Conservation (phyloP, 2,329 filamentous ascomycete species). For the Trichoderma atrobrunneum region DNA sequence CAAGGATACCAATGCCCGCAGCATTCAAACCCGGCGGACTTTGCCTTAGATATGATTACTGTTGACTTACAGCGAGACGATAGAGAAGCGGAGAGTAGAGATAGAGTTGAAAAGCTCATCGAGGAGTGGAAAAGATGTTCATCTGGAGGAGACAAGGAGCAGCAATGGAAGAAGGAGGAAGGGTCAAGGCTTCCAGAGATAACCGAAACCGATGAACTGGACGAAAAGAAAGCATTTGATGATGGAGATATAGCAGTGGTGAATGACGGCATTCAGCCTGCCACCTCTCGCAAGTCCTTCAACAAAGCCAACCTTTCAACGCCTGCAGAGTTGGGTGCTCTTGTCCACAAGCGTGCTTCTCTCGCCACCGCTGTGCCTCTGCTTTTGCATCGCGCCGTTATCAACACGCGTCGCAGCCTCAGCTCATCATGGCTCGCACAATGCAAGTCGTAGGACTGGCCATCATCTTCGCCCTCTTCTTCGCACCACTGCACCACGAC, state of each 20-base stretch:
- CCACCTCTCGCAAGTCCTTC: conserved; percentile 39
- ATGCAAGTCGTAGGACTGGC: conserved; percentile 66
- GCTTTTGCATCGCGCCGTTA: conserved; percentile 62
- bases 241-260: not conserved
- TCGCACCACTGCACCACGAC: conserved; percentile 66
- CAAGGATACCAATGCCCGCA: conserved; percentile 63
- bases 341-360: conserved; percentile 61
- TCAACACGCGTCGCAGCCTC: conserved; percentile 67
- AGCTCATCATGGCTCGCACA: conserved; percentile 60
- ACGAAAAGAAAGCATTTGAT: conserved; percentile 19
- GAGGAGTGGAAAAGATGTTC: conserved; percentile 49
- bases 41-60: conserved; percentile 73
- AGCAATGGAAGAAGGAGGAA: conserved; percentile 11
- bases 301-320: conserved; percentile 53
- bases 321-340: conserved; percentile 68
- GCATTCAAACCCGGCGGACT: conserved; percentile 74
- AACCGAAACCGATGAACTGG: conserved; percentile 30
- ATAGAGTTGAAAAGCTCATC: conserved; percentile 60
- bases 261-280: not conserved
- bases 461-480: conserved; percentile 64
- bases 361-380: conserved; percentile 64
- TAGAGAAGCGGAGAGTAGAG: conserved; percentile 60
- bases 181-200: conserved; percentile 28
- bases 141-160: conserved; percentile 7
- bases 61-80: conserved; percentile 67